Base-by-base conservation (phyloP, 2,329 filamentous ascomycete species). In the Cordyceps militaris region DNA sequence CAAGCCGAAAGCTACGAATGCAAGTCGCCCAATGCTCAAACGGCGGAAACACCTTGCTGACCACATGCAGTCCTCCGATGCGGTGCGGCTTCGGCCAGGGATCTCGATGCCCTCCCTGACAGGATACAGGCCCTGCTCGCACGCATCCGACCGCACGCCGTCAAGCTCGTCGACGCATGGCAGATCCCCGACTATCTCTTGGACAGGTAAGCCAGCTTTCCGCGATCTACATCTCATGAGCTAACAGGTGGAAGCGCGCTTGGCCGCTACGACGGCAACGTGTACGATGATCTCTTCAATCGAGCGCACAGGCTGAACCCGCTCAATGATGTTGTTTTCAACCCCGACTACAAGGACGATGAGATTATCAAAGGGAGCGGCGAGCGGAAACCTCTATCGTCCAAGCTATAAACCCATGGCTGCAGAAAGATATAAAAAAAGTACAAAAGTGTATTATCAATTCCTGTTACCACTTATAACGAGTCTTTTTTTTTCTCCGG, bases 161-260 rank as follows among this genome's bases (percentile, higher is more conserved):
- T 91, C 14, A 72, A 82, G 11, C 73, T 91, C 11, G 87, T 90
- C 0, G 88, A 91, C 65, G 76, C 85, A 0, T 91, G 88, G 88
- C 81, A 82, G 60, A 89, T 91, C 71, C 84, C 87, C 1, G 88
- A 91, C 67, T 91, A 86, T 86, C 85, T 89, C 64, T 78, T 91
- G 2, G 87, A 91, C 67, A 86, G 81, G 55, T 57, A 42, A 11
- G 40, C 30, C 4, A 46, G 7, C 7, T 21, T 4, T 48, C 10
- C 21, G 11, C 16, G 3, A 10, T 47, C 16, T 6, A 19, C 26
- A 32, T 36, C 19, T 10, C 9, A n/a, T 21, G 14, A 5, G 23
- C 38, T 57, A 24, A 51, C 28, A 19, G 3, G 6, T 19, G 14
- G 2, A 4, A 57, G 55, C 64, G 84, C 82, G 59, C 70, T 91